phyloP scores from a whole-genome alignment of 2,329 filamentous ascomycete genomes.

The Blumeriella jaapii region DNA sequence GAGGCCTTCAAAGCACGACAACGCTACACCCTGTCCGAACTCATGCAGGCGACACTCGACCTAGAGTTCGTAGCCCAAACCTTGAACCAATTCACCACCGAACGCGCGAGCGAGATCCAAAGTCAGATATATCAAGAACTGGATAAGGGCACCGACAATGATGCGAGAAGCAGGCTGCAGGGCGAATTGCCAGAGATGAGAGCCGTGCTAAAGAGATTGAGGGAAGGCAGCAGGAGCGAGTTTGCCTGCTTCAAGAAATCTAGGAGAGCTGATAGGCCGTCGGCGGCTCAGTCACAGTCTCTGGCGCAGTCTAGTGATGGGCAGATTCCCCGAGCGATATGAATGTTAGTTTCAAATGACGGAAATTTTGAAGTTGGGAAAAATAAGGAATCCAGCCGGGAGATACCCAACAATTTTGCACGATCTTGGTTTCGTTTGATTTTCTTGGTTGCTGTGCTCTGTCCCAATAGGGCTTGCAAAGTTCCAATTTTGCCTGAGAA shows the following conservation, averaged over 20 bases:
- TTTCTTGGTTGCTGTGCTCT: no score
- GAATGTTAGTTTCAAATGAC: neutral
- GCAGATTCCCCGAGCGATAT: no score
- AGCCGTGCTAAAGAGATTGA: conserved; percentile 68
- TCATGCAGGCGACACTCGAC: conserved; percentile 96
- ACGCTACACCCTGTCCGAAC: conserved; percentile 62
- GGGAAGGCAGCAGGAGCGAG: conserved; percentile 72
- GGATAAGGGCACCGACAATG: conserved; percentile 79
- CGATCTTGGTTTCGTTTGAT: no score
- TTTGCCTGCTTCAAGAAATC: conserved; percentile 72
- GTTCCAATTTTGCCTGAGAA: no score
- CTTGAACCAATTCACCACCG: conserved; percentile 77
- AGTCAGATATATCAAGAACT: conserved; percentile 86
- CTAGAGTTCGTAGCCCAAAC: conserved; percentile 96
- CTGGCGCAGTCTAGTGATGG: no score
- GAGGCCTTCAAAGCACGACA: conserved; percentile 58
- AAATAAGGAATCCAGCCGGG: no score
- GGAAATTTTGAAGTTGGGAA: neutral
- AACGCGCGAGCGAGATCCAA: conserved; percentile 69
- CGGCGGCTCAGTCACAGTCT: neutral
- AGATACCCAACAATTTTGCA: no score
- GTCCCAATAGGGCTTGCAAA: no score
- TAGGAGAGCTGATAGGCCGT: conserved; percentile 12
- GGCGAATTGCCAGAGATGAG: conserved; percentile 85
- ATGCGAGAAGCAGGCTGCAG: conserved; percentile 69